Conservation (phyloP, 73 alveolate genomes). For the Stentor roeselii region DNA sequence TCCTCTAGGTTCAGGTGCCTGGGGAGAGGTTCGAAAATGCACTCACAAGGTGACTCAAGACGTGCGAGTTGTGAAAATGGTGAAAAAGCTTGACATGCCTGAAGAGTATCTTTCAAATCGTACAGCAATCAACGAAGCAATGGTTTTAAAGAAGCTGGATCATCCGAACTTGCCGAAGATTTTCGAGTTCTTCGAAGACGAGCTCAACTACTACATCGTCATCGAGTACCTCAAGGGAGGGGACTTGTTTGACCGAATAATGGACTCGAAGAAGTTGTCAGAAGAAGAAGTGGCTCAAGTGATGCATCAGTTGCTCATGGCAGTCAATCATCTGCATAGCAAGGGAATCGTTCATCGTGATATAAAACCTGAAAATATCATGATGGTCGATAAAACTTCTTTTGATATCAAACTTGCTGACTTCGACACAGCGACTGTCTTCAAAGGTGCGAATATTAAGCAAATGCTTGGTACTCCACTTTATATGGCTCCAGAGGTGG, state of each 20-base stretch:
- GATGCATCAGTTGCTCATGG: constrained; percentile 8
- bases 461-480: background rate
- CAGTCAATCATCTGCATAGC: constrained; percentile 7
- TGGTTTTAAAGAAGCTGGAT: constrained; percentile 45
- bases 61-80: background rate
- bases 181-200: constrained; percentile 47
- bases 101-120: background rate
- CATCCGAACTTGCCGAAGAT: constrained; percentile 49
- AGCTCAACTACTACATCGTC: constrained; percentile 43
- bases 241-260: constrained; percentile 8
- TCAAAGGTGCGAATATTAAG: background rate
- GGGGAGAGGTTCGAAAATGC: background rate
- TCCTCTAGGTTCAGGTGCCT: background rate
- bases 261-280: background rate
- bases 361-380: constrained; percentile 27
- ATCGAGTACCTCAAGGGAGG: constrained; percentile 62
- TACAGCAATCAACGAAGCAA: constrained; percentile 36
- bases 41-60: background rate
- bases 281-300: constrained; percentile 11
- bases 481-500: background rate
- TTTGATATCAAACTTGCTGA: constrained; percentile 65
- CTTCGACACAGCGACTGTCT: constrained; percentile 39
- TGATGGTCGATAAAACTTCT: background rate
- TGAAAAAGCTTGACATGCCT: background rate
- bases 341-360: constrained; percentile 26